These are phyloP conservation scores for Magnolia kwangsiensis DNA, from an alignment of 164 flowering plant species.

Conservation along the genomic window DNA sequence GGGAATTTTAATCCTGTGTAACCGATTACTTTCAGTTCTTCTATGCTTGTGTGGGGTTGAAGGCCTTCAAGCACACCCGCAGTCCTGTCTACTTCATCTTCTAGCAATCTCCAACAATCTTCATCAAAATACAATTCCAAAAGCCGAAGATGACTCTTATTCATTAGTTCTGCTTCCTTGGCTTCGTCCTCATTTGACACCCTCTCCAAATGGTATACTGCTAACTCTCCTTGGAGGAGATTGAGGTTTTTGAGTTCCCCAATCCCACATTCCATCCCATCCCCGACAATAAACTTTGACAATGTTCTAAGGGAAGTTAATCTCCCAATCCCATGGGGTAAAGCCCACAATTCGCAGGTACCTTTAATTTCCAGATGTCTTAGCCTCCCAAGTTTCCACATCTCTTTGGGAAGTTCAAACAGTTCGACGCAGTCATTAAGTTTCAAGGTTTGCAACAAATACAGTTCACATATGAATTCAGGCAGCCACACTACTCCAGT, in stretches of 20 bases:
- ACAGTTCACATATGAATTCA: background rate
- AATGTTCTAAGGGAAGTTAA: background rate
- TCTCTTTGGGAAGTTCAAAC: background rate
- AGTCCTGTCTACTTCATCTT: background rate
- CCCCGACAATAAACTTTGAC: conserved; percentile 10
- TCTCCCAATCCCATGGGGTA: conserved; percentile 7
- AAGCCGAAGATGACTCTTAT: conserved; percentile 13
- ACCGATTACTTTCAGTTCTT: background rate
- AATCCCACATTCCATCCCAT: background rate
- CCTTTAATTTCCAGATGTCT: conserved; percentile 1
- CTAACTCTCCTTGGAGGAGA: background rate
- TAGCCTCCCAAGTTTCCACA: conserved; percentile 1
- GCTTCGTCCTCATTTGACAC: conserved; percentile 12
- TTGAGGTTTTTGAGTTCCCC: conserved; percentile 12
- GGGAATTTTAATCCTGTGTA: conserved; percentile 8
- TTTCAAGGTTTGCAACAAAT: background rate
- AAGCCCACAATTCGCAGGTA: background rate
- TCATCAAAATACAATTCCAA: conserved; percentile 4
- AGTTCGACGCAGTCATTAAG: background rate
- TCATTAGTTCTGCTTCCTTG: conserved; percentile 13
- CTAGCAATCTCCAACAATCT: background rate
- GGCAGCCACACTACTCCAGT: background rate
- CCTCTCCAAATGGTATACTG: conserved; percentile 10
- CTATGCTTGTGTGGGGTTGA: conserved; percentile 12
- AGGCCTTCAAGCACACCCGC: conserved; percentile 12